Percentiles rank a stretch among this genome's conserved stretches.
Conservation (phyloP, 768 basidiomycete species). For the Mycena rosella region DNA sequence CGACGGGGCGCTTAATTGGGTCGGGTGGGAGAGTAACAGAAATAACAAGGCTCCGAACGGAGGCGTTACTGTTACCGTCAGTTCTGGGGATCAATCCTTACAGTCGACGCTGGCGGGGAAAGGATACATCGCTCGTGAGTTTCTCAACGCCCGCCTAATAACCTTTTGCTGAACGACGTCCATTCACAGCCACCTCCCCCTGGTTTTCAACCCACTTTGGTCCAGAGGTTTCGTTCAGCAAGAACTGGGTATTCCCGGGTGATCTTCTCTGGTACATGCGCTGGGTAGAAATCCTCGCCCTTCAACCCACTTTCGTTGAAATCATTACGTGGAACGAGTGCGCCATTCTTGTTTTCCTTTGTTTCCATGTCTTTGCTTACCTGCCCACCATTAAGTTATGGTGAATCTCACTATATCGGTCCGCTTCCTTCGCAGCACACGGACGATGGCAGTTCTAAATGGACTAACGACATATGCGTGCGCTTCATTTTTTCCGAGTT, state of each 20-base stretch:
- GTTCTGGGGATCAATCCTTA: slow-evolving; percentile 30
- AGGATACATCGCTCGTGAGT: slow-evolving; percentile 39
- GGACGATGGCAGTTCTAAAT: slow-evolving; percentile 39
- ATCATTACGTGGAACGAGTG: slow-evolving; percentile 61
- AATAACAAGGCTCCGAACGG: slow-evolving; percentile 36
- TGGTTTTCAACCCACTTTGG: slow-evolving; percentile 59
- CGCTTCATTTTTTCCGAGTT: background rate
- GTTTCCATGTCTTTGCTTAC: background rate
- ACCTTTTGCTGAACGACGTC: background rate
- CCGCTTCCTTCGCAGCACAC: slow-evolving; percentile 50
- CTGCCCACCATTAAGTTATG: slow-evolving; percentile 44
- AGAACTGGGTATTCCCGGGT: slow-evolving; percentile 40
- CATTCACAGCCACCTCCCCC: slow-evolving; percentile 53
- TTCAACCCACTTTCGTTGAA: slow-evolving; percentile 42
- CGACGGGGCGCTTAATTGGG: slow-evolving; percentile 39
- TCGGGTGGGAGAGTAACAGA: slow-evolving; percentile 36
- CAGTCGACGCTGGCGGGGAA: slow-evolving; percentile 27
- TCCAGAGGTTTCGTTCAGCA: slow-evolving; percentile 38
- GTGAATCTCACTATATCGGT: slow-evolving; percentile 67
- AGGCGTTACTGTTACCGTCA: slow-evolving; percentile 28
- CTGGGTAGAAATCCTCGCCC: slow-evolving; percentile 34
- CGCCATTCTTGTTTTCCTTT: background rate
- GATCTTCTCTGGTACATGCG: slow-evolving; percentile 38
- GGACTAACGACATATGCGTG: slow-evolving; percentile 38
- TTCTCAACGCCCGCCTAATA: too few relatives aligned